phyloP scores from a whole-genome alignment of 495 filamentous ascomycete species.

The Neurospora tetrasperma region DNA sequence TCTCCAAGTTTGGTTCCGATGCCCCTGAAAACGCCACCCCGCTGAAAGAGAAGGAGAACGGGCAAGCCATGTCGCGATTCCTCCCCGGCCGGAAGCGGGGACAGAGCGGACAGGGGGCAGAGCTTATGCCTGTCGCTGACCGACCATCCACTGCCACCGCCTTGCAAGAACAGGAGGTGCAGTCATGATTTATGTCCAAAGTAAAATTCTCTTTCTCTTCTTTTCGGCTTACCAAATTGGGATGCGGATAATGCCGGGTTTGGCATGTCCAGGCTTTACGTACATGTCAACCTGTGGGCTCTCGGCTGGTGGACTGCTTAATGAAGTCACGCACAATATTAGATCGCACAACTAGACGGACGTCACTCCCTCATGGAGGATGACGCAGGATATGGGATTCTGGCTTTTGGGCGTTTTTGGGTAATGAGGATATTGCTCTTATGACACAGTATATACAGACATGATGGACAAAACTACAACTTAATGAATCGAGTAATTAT shows the following conservation, averaged over 20 bases:
- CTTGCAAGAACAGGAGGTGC: conserved; percentile 26
- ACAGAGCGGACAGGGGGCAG: conserved; percentile 62
- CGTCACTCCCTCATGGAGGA: conserved; percentile 3
- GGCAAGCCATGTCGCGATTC: conserved; percentile 46
- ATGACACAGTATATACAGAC: not conserved
- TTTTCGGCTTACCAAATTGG: not conserved
- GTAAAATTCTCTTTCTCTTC: not conserved
- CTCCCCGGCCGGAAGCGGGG: conserved; percentile 63
- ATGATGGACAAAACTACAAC: conserved; percentile 1
- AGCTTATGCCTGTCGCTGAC: conserved; percentile 44
- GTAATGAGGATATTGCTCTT: not conserved
- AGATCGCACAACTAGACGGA: not conserved
- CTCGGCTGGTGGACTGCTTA: not conserved
- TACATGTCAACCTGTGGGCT: not conserved
- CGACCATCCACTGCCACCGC: conserved; percentile 21
- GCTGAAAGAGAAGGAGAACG: conserved; percentile 23
- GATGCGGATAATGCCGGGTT: not conserved
- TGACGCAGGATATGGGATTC: not conserved
- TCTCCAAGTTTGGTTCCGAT: conserved; percentile 70
- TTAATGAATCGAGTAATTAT: not conserved
- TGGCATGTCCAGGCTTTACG: not conserved
- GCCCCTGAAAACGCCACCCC: conserved; percentile 13
- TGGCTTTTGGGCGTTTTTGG: conserved; percentile 1
- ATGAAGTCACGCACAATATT: not conserved
- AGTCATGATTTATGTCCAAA: conserved; percentile 12